Evolutionary conservation across 768 basidiomycete genomes (phyloP).

Genomic region (Phylloporus scabripes): DNA sequence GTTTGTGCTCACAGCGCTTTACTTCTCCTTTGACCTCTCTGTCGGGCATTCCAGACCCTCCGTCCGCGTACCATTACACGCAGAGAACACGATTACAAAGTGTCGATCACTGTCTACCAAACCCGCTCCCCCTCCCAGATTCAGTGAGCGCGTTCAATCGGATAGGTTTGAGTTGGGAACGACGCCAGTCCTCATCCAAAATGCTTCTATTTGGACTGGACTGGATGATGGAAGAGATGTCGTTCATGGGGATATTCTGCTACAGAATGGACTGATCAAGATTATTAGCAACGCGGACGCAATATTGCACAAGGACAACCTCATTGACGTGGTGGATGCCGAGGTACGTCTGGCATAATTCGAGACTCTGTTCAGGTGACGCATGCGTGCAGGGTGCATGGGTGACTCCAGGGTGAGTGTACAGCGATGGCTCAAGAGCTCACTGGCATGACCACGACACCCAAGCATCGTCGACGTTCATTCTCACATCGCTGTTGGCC

Average conservation of each 20-base stretch:
- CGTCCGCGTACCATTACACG: conserved; percentile 17
- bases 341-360: conserved; percentile 13
- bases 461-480: conserved; percentile 49
- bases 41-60: not conserved
- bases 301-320: not conserved
- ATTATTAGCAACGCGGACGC: conserved; percentile 38
- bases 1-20: conserved; percentile 15
- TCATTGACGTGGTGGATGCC: conserved; percentile 41
- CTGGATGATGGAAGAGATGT: conserved; percentile 49
- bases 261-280: conserved; percentile 61
- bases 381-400: conserved; percentile 45
- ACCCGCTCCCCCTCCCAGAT: conserved; percentile 42
- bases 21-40: conserved; percentile 8
- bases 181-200: conserved; percentile 48
- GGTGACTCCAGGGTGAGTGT: conserved; percentile 48
- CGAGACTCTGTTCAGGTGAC: not conserved
- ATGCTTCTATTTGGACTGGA: conserved; percentile 80
- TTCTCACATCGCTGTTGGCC: conserved; percentile 47
- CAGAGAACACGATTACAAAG: conserved; percentile 33
- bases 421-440: not conserved
- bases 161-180: conserved; percentile 57
- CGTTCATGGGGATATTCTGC: conserved; percentile 52
- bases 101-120: conserved; percentile 42
- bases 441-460: not conserved
- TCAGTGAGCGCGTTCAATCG: conserved; percentile 44